phyloP scores from a whole-genome alignment of 768 basidiomycete genomes.

The Lactifluus pinguis region DNA sequence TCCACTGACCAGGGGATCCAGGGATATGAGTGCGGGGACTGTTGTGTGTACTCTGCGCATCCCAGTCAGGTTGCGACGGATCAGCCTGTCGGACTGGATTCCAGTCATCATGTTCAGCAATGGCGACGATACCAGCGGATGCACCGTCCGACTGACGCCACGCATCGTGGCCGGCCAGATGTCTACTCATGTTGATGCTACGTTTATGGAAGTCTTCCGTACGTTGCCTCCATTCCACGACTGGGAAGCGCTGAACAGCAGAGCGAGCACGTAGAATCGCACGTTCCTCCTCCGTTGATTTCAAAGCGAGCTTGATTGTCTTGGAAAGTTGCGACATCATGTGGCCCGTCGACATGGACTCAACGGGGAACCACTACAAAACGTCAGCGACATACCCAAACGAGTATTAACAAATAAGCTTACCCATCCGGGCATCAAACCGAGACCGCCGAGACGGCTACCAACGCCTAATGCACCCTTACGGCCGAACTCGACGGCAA shows the following conservation, averaged over 20 bases:
- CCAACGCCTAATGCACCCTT: slow-evolving; percentile 96
- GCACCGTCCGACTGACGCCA: slow-evolving; percentile 70
- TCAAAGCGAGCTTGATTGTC: slow-evolving; percentile 90
- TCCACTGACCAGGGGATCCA: slow-evolving; percentile 55
- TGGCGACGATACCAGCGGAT: slow-evolving; percentile 33
- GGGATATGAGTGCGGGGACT: slow-evolving; percentile 33
- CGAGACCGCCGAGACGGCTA: slow-evolving; percentile 86
- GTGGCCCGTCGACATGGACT: slow-evolving; percentile 85
- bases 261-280: slow-evolving; percentile 89
- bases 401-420: slow-evolving; percentile 24
- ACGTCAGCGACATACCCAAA: not conserved
- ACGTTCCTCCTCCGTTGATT: slow-evolving; percentile 83
- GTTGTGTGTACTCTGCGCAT: slow-evolving; percentile 46
- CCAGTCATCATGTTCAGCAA: slow-evolving; percentile 73
- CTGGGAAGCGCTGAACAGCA: slow-evolving; percentile 93
- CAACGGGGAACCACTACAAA: slow-evolving; percentile 89
- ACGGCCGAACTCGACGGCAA: slow-evolving; percentile 92
- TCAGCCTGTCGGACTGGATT: slow-evolving; percentile 56
- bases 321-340: slow-evolving; percentile 92
- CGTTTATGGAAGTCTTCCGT: slow-evolving; percentile 93
- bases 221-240: slow-evolving; percentile 94
- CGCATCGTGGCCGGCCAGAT: slow-evolving; percentile 58
- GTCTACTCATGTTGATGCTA: slow-evolving; percentile 65
- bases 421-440: slow-evolving; percentile 97
- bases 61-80: slow-evolving; percentile 73